Conservation (phyloP, 495 filamentous ascomycete species). For the Aspergillus egyptiacus region DNA sequence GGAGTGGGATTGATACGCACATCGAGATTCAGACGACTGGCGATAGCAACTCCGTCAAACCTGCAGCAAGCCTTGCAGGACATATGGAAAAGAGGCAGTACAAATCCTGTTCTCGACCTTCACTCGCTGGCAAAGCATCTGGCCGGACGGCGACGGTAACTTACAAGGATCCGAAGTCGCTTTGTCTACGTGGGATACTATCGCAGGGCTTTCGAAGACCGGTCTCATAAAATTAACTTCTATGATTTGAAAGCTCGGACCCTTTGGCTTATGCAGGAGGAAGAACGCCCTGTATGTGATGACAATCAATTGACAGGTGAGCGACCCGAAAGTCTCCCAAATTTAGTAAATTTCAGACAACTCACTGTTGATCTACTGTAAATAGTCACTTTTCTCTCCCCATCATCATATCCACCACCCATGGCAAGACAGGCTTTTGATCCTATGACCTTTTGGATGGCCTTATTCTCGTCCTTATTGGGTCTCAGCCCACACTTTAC, state of each 20-base stretch:
- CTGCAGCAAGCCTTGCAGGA: conserved; percentile 3
- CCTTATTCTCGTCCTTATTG: not conserved
- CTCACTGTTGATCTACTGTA: conserved; percentile 2
- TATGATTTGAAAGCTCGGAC: conserved; percentile 8
- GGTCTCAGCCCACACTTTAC: not conserved
- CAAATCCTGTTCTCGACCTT: conserved; percentile 3
- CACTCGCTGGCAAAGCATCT: conserved; percentile 4
- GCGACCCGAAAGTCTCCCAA: not conserved
- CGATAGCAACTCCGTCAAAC: conserved; percentile 3
- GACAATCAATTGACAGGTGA: conserved; percentile 3
- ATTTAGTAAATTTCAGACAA: not conserved
- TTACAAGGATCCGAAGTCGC: conserved; percentile 5
- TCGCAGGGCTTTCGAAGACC: not conserved
- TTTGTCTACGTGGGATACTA: conserved; percentile 5
- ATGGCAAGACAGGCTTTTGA: not conserved
- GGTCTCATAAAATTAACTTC: not conserved
- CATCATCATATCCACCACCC: not conserved
- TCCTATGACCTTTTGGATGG: conserved; percentile 3
- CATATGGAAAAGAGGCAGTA: conserved; percentile 3
- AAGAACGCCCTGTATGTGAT: not conserved
- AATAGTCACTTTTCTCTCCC: not conserved
- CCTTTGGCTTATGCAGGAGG: not conserved
- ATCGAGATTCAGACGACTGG: conserved; percentile 4
- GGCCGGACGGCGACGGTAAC: conserved; percentile 3
- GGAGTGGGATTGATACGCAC: conserved; percentile 2